Evolutionary conservation across 1,284 basidiomycete genomes (phyloP), one percentile per base, ranked within the genome.

Genomic region (Volvariella surrecta): DNA sequence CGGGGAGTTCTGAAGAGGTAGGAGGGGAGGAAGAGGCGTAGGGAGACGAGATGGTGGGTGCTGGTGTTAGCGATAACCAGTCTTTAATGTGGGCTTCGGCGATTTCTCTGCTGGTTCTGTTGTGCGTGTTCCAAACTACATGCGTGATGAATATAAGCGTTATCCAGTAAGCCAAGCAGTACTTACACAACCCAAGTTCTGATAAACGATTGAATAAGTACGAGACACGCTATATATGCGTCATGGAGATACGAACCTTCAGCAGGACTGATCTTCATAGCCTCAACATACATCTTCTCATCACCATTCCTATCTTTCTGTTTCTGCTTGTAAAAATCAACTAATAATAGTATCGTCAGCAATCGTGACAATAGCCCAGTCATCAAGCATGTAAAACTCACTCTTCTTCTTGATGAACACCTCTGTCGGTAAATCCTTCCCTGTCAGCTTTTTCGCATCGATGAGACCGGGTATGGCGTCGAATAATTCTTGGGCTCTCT

Each of bases 341-440:
- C 84, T 88, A 34, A 31, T 11, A n/a, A 38, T 16, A 17, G 6
- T 11, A 32, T 13, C n/a, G 17, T 40, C 11, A 43, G 2, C 7
- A 9, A 42, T 48, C 20, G 37, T 32, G 32, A 43, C 10, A n/a
- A 21, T 10, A 37, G 15, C 37, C n/a, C 15, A n/a, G 19, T 10
- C 3, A 35, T 24, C 20, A 44, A 22, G 22, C n/a, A 44, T 3
- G 18, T n/a, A 28, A 51, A 2, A 53, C 66, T 9, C 50, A 78
- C 80, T 42, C 58, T 82, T 84, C 64, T 82, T 86, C 63, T 79
- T 76, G 50, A 87, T 83, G 41, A 80, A 76, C 4, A 79, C 74
- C 51, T 89, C 85, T 0, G 81, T 85, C 0, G 85, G 83, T 40
- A 87, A 57, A 43, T 78, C 73, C 56, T 78, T 80, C 9, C 79